Evolutionary conservation across 177 flowering plant genomes (phyloP).

Genomic region (Telopea speciosissima): DNA sequence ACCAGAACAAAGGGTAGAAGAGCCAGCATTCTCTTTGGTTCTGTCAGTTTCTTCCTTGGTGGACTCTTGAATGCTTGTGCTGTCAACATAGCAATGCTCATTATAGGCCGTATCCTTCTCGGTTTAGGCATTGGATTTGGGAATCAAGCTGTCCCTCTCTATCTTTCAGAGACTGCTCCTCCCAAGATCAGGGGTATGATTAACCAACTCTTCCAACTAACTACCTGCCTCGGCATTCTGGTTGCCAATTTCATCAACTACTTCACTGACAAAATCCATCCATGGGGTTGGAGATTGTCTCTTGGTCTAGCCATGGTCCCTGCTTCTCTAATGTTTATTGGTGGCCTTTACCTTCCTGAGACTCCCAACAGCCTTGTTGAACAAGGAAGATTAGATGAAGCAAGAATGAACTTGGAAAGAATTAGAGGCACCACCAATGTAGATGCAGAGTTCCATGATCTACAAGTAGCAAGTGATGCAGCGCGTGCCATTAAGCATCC

Average conservation of each 20-base stretch:
- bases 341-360: conserved; percentile 71
- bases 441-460: conserved; percentile 71
- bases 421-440: conserved; percentile 70
- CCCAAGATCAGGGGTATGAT: conserved; percentile 66
- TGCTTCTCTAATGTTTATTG: conserved; percentile 60
- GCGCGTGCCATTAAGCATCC: conserved; percentile 71
- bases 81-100: conserved; percentile 46
- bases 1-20: conserved; percentile 51
- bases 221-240: conserved; percentile 67
- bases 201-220: conserved; percentile 71
- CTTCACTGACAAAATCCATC: conserved; percentile 48
- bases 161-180: conserved; percentile 86
- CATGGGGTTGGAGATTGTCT: no score
- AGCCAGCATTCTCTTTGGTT: conserved; percentile 50
- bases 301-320: conserved; percentile 31
- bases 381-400: conserved; percentile 68
- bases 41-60: conserved; percentile 57
- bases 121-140: conserved; percentile 70
- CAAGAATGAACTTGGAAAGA: conserved; percentile 43
- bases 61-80: conserved; percentile 53
- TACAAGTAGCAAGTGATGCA: conserved; percentile 60
- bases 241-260: conserved; percentile 73
- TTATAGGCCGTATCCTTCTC: conserved; percentile 54
- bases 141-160: conserved; percentile 61
- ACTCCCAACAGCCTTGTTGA: conserved; percentile 80